Evolutionary conservation across 2,329 filamentous ascomycete genomes (phyloP).

Genomic region (Coniosporium tulheliwenetii): DNA sequence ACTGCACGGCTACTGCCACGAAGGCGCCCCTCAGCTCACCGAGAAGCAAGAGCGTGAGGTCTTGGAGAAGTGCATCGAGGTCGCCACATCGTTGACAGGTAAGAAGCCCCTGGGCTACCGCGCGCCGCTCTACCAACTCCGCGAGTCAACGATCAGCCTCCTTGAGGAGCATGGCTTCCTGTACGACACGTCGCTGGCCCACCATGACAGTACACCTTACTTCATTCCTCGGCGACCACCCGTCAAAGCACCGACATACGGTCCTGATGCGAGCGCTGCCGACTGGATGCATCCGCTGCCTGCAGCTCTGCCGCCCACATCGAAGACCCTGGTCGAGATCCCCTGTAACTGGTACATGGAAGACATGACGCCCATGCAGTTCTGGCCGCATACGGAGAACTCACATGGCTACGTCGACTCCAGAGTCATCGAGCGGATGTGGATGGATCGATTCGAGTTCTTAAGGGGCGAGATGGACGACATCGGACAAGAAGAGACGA

Average conservation of each 20-base stretch:
- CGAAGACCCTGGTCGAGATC: constrained; percentile 27
- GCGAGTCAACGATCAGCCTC: constrained; percentile 31
- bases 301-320: constrained; percentile 8
- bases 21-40: constrained; percentile 29
- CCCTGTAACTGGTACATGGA: constrained; percentile 35
- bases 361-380: constrained; percentile 35
- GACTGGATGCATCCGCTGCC: constrained; percentile 30
- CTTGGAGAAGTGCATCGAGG: constrained; percentile 29
- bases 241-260: constrained; percentile 26
- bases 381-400: constrained; percentile 31
- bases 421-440: constrained; percentile 41
- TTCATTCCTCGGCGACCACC: constrained; percentile 25
- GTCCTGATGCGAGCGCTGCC: constrained; percentile 16
- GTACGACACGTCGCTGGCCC: constrained; percentile 31
- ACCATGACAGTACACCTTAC: constrained; percentile 35
- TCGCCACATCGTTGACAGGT: constrained; percentile 27
- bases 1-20: constrained; percentile 34
- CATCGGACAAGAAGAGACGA: constrained; percentile 18
- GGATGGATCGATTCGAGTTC: constrained; percentile 44
- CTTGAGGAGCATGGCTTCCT: constrained; percentile 33
- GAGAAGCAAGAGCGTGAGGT: constrained; percentile 34
- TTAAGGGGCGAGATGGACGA: constrained; percentile 25
- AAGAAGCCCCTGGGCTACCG: constrained; percentile 33
- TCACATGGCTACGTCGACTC: constrained; percentile 43
- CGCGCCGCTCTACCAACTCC: constrained; percentile 35